phyloP scores from a whole-genome alignment of 176 grass and related monocot genomes.

The Cymbopogon citratus region DNA sequence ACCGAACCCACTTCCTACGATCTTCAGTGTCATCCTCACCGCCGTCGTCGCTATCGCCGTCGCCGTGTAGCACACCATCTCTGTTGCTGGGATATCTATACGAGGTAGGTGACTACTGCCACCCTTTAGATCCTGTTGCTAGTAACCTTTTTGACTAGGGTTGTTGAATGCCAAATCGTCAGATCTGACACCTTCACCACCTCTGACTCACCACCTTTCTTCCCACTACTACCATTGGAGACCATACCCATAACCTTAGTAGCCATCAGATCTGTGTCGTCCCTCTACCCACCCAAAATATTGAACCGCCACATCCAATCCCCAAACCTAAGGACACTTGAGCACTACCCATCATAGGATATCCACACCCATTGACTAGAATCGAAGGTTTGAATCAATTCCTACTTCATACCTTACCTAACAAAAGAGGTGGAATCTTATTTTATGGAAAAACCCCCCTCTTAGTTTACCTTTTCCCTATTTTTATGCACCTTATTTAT shows the following conservation, averaged over 20 bases:
- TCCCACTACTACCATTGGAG: neutral
- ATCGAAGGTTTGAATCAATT: neutral
- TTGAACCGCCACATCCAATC: neutral
- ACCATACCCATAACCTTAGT: neutral
- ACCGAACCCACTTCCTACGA: neutral
- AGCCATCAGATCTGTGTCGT: neutral
- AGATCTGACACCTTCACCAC: neutral
- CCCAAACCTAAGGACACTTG: neutral
- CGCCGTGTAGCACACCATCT: neutral
- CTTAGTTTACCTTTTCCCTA: neutral
- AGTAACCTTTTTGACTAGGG: neutral
- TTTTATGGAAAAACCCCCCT: neutral
- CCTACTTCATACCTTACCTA: neutral
- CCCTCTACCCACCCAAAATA: neutral
- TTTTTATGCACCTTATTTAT: neutral
- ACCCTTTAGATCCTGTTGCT: neutral
- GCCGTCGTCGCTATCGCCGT: rapidly evolving
- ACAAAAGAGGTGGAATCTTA: neutral
- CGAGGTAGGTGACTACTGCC: neutral
- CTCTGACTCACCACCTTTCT: neutral
- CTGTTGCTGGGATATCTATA: neutral
- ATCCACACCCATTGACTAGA: neutral
- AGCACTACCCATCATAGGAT: neutral
- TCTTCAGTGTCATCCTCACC: too few species aligned
- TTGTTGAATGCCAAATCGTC: neutral